Evolutionary conservation across 208 protist species (phyloP).

Genomic region (Leishmania aethiopica): DNA sequence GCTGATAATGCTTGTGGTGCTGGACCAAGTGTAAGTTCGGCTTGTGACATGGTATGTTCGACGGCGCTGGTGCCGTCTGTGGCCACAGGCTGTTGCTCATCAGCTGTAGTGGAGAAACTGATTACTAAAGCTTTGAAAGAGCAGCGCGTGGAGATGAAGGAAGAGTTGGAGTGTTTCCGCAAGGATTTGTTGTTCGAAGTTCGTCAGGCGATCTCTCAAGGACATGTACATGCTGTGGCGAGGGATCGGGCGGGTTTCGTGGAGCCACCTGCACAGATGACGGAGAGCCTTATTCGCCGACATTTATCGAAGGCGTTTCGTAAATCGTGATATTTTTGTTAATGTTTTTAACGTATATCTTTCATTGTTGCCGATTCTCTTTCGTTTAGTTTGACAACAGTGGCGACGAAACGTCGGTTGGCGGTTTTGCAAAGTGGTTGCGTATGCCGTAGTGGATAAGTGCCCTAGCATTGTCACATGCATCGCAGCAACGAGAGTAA

Average conservation of each 20-base stretch:
- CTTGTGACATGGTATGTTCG: too few relatives aligned
- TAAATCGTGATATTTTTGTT: background rate
- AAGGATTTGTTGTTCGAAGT: slow-evolving; percentile 22
- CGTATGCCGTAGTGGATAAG: background rate
- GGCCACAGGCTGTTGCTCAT: background rate
- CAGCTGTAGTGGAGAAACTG: background rate
- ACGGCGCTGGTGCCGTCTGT: background rate
- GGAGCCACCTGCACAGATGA: slow-evolving; percentile 3
- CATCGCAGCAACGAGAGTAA: background rate
- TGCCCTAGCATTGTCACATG: background rate
- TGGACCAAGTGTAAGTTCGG: too few relatives aligned
- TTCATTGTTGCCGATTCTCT: background rate
- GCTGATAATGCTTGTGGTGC: too few relatives aligned
- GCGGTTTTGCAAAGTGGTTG: background rate
- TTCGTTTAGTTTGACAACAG: background rate
- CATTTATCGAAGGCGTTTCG: slow-evolving; percentile 24
- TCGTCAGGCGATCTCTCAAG: slow-evolving; percentile 9
- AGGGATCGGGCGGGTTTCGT: background rate
- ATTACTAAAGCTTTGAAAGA: slow-evolving; percentile 1
- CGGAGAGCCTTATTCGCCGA: slow-evolving; percentile 7
- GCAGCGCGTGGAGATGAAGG: slow-evolving; percentile 10
- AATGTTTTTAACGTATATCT: background rate
- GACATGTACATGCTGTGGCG: background rate
- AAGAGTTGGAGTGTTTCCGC: slow-evolving; percentile 19
- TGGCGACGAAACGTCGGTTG: background rate